phyloP scores from a whole-genome alignment of 441 rosid species.

The Arabidopsis hybrid region DNA sequence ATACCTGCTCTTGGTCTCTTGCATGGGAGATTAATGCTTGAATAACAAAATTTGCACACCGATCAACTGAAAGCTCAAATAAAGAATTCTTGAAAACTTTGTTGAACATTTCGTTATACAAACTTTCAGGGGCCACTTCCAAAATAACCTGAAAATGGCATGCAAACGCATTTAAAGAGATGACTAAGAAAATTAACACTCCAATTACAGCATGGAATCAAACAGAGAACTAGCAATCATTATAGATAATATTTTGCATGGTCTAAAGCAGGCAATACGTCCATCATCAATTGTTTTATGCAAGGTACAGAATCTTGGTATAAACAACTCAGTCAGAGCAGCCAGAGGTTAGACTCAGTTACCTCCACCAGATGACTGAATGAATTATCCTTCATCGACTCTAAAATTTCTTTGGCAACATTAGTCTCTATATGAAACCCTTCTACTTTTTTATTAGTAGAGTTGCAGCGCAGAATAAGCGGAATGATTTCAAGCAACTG shows the following conservation, averaged over 20 bases:
- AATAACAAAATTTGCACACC: conserved; percentile 84
- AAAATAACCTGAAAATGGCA: conserved; percentile 69
- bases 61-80: conserved; percentile 78
- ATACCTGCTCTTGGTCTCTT: conserved; percentile 73
- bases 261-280: conserved; percentile 2
- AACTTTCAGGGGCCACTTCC: conserved; percentile 77
- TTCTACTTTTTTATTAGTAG: conserved; percentile 47
- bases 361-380: conserved; percentile 95
- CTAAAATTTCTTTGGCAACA: conserved; percentile 51
- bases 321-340: background rate
- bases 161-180: conserved; percentile 5
- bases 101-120: conserved; percentile 69
- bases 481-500: conserved; percentile 71
- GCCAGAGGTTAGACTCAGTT: conserved; percentile 35
- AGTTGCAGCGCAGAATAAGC: conserved; percentile 64
- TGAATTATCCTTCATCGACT: conserved; percentile 77
- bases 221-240: conserved; percentile 24
- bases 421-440: conserved; percentile 52
- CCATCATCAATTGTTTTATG: conserved; percentile 4
- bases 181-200: conserved; percentile 5
- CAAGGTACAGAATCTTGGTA: conserved; percentile 7
- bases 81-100: conserved; percentile 78
- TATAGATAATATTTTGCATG: conserved; percentile 9
- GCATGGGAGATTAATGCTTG: conserved; percentile 82
- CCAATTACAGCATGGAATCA: conserved; percentile 4